Evolutionary conservation across 352 stramenopile genomes (phyloP).

Genomic region (Thalassiosira hispida): DNA sequence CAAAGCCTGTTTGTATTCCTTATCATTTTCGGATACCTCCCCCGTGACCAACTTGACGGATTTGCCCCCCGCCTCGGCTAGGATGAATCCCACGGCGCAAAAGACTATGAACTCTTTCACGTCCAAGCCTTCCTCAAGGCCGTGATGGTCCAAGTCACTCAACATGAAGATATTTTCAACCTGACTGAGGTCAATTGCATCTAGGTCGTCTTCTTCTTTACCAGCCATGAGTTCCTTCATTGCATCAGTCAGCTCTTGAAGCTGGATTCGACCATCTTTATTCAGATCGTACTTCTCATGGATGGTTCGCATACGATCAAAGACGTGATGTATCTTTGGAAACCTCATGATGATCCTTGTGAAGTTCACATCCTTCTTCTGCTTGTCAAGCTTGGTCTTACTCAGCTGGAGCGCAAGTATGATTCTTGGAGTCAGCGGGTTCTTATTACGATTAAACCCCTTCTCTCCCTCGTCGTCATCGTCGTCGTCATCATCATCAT

Average conservation of each 20-base stretch:
- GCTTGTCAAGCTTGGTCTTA: constrained; percentile 52
- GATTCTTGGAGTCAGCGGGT: constrained; percentile 45
- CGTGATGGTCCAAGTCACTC: constrained; percentile 53
- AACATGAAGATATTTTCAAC: constrained; percentile 64
- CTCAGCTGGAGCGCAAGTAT: constrained; percentile 51
- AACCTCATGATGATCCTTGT: constrained; percentile 60
- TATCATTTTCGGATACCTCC: constrained; percentile 40
- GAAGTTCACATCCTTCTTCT: constrained; percentile 52
- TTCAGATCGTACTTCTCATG: constrained; percentile 41
- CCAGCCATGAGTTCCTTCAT: constrained; percentile 53
- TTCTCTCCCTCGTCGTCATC: constrained; percentile 40
- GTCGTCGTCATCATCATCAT: constrained; percentile 30
- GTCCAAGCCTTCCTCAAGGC: constrained; percentile 43
- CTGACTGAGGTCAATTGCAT: constrained; percentile 35
- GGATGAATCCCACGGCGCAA: constrained; percentile 57
- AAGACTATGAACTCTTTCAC: constrained; percentile 64
- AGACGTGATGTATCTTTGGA: constrained; percentile 59
- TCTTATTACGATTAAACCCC: constrained; percentile 28
- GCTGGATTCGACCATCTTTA: constrained; percentile 40
- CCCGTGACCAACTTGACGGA: constrained; percentile 40
- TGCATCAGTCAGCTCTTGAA: constrained; percentile 40
- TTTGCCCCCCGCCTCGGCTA: constrained; percentile 53
- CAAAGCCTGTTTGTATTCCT: constrained; percentile 58
- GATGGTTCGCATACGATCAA: constrained; percentile 48
- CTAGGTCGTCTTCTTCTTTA: constrained; percentile 1